A percentile compares a stretch with the other conserved stretches of the same genome.
phyloP scores from a whole-genome alignment of 495 filamentous ascomycete species.

The Talaromyces trachyspermus region DNA sequence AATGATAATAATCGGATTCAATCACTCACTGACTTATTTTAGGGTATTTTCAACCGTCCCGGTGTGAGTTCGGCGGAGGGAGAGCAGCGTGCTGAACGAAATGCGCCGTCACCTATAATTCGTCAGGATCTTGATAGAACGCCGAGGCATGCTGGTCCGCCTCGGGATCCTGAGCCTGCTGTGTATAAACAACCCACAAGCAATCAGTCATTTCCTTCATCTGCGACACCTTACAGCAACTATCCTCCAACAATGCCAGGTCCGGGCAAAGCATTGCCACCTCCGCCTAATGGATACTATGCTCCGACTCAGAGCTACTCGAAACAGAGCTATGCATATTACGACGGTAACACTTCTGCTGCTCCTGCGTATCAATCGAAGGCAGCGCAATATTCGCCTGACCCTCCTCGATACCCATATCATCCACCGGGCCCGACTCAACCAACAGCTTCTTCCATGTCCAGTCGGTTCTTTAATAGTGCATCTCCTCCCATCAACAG shows the following conservation, averaged over 20 bases:
- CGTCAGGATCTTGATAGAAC: not conserved
- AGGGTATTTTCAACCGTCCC: slow-evolving; percentile 19
- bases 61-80: not conserved
- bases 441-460: slow-evolving; percentile 3
- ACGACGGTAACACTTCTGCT: not conserved
- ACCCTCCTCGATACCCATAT: not conserved
- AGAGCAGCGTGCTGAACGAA: not conserved
- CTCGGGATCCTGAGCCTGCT: too few relatives aligned
- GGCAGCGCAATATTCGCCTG: not conserved
- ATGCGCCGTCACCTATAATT: not conserved
- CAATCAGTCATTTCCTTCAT: not conserved
- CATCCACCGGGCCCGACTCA: not conserved
- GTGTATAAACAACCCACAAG: not conserved
- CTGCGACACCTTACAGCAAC: not conserved
- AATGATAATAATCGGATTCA: not conserved
- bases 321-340: not conserved
- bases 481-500: not conserved
- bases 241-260: not conserved
- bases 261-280: not conserved
- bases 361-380: too few relatives aligned
- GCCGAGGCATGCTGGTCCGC: not conserved
- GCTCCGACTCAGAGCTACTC: slow-evolving; percentile 13
- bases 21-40: not conserved
- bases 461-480: not conserved
- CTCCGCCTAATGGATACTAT: slow-evolving; percentile 24